These are phyloP conservation scores for Athelia psychrophila DNA, from an alignment of 1,284 basidiomycete genomes.

Conservation along the genomic window DNA sequence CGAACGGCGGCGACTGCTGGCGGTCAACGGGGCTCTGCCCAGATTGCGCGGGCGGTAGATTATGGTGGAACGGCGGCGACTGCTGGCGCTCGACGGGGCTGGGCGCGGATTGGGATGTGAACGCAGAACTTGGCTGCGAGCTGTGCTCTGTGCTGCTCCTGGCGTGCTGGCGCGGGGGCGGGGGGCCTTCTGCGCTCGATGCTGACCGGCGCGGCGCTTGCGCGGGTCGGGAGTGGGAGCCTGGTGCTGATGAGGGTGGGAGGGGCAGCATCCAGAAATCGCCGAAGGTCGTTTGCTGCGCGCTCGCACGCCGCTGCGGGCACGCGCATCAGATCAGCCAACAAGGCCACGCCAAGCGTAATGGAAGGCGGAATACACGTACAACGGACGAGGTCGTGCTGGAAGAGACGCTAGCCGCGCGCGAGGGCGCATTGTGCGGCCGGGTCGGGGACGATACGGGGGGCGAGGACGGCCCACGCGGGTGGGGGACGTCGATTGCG, in stretches of 20 bases:
- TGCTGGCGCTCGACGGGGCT: no score
- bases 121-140: neutral
- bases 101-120: neutral
- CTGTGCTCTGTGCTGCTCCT: neutral
- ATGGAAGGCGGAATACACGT: neutral
- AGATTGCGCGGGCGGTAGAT: no score
- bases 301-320: neutral
- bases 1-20: no score
- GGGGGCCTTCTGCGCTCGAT: neutral
- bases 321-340: neutral
- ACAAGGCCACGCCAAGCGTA: neutral
- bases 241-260: neutral
- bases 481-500: neutral
- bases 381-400: neutral
- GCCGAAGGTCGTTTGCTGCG: neutral
- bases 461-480: neutral
- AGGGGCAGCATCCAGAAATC: neutral
- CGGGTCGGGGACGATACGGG: neutral
- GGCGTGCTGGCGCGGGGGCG: neutral
- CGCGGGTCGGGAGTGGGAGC: neutral
- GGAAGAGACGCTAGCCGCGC: neutral
- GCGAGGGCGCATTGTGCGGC: neutral
- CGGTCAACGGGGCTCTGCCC: no score
- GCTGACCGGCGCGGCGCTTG: neutral
- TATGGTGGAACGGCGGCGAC: no score